Evolutionary conservation across 2,329 filamentous ascomycete genomes (phyloP).

Genomic region (Neonectria neomacrospora): DNA sequence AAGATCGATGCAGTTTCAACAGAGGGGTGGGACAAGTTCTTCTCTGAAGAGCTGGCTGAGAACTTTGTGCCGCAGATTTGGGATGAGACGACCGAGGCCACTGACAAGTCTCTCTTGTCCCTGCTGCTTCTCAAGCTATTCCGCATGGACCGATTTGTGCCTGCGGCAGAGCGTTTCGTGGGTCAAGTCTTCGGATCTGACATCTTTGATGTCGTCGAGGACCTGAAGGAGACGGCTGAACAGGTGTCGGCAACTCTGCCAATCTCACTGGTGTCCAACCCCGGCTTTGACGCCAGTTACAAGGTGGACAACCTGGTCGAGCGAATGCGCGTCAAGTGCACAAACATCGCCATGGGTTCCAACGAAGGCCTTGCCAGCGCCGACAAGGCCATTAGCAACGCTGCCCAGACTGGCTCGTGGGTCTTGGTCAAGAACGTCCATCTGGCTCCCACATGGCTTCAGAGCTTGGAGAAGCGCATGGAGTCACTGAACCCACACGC

Average conservation of each 20-base stretch:
- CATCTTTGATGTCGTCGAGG: constrained; percentile 85
- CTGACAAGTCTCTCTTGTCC: constrained; percentile 83
- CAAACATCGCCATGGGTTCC: constrained; percentile 99
- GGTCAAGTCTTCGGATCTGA: constrained; percentile 84
- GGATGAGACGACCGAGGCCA: constrained; percentile 68
- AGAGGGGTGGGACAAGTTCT: constrained; percentile 82
- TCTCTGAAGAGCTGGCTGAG: constrained; percentile 87
- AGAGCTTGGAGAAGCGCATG: constrained; percentile 96
- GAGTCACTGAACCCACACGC: constrained; percentile 93
- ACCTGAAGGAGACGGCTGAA: constrained; percentile 84
- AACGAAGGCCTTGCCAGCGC: constrained; percentile 92
- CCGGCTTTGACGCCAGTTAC: constrained; percentile 98
- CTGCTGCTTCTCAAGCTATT: constrained; percentile 93
- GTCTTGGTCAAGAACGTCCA: constrained; percentile 99
- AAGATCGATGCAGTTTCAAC: constrained; percentile 71
- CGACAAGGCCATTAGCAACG: constrained; percentile 94
- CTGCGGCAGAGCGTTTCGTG: constrained; percentile 91
- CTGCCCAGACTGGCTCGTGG: constrained; percentile 92
- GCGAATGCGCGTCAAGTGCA: constrained; percentile 82
- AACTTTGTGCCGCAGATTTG: constrained; percentile 82
- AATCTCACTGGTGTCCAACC: constrained; percentile 91
- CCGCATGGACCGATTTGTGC: constrained; percentile 94
- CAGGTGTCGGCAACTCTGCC: constrained; percentile 87
- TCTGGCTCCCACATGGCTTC: constrained; percentile 93
- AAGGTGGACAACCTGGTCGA: constrained; percentile 97